Conservation (phyloP, 2,329 filamentous ascomycete genomes). For the Arachnomyces sp. region DNA sequence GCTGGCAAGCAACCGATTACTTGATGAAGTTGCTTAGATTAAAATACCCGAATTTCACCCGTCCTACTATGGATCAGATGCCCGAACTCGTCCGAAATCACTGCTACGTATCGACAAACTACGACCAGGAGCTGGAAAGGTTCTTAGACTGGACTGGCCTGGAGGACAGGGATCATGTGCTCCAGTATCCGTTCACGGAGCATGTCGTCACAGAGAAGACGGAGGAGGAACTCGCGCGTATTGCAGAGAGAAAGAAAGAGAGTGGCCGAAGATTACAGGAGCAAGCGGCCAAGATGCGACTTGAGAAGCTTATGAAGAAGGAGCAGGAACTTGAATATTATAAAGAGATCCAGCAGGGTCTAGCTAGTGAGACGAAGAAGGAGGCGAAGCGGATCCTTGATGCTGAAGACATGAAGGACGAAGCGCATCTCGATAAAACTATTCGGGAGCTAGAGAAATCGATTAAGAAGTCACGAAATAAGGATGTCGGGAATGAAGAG, state of each 20-base stretch:
- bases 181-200: constrained; percentile 91
- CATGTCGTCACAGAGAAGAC: constrained; percentile 85
- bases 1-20: constrained; percentile 82
- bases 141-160: constrained; percentile 88
- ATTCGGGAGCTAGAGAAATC: constrained; percentile 86
- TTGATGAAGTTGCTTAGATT: constrained; percentile 78
- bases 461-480: constrained; percentile 82
- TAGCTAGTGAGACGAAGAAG: constrained; percentile 77
- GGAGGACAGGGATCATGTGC: constrained; percentile 77
- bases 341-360: constrained; percentile 65
- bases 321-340: constrained; percentile 94
- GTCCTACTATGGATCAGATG: constrained; percentile 76
- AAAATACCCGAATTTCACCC: constrained; percentile 87
- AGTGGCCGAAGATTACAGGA: constrained; percentile 85
- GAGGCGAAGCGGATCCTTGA: constrained; percentile 80
- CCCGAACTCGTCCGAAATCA: constrained; percentile 82
- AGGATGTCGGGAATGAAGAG: constrained; percentile 83
- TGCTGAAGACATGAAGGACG: constrained; percentile 84
- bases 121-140: constrained; percentile 63
- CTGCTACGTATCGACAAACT: constrained; percentile 80
- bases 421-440: constrained; percentile 71
- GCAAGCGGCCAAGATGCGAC: constrained; percentile 92
- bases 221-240: constrained; percentile 80
- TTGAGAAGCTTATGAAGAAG: constrained; percentile 91
- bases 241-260: constrained; percentile 91